phyloP scores from a whole-genome alignment of 139 green algal genomes.

The Tetraselmis striata region DNA sequence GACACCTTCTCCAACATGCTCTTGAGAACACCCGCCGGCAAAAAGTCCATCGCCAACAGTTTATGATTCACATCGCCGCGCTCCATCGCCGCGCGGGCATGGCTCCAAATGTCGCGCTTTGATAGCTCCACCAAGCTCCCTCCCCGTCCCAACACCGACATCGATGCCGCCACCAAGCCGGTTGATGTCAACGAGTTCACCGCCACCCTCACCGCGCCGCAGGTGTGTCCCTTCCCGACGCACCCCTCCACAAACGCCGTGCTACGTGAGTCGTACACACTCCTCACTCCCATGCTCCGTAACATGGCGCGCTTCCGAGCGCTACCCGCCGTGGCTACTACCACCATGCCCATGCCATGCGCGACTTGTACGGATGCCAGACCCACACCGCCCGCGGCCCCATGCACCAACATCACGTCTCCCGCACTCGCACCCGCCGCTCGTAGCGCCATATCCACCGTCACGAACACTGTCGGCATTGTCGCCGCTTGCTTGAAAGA shows the following conservation, averaged over 20 bases:
- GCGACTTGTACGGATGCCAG: slow-evolving; percentile 59
- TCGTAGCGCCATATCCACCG: slow-evolving; percentile 13
- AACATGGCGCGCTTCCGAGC: slow-evolving; percentile 59
- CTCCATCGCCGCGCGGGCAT: slow-evolving; percentile 33
- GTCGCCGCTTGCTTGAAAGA: slow-evolving; percentile 66
- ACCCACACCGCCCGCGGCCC: slow-evolving; percentile 55
- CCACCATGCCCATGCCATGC: slow-evolving; percentile 20
- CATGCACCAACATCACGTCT: slow-evolving; percentile 51
- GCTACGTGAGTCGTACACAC: slow-evolving; percentile 52
- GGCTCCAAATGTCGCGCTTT: slow-evolving; percentile 83
- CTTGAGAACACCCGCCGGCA: slow-evolving; percentile 35
- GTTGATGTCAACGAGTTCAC: slow-evolving; percentile 85
- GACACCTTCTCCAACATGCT: not conserved
- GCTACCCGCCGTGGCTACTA: slow-evolving; percentile 66
- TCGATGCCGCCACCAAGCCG: slow-evolving; percentile 62
- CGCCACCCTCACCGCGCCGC: slow-evolving; percentile 45
- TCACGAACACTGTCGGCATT: slow-evolving; percentile 26
- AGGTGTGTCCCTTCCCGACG: too few species aligned
- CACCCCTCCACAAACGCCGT: slow-evolving; percentile 40
- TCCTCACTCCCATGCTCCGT: slow-evolving; percentile 37
- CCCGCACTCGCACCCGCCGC: slow-evolving; percentile 13
- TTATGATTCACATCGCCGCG: slow-evolving; percentile 65
- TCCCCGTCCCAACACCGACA: slow-evolving; percentile 45
- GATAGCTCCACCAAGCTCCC: slow-evolving; percentile 75
- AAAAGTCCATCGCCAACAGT: slow-evolving; percentile 81